These are phyloP conservation scores for Coemansia umbellata DNA, from an alignment of 192 early-diverging fungal species.

Conservation along the genomic window DNA sequence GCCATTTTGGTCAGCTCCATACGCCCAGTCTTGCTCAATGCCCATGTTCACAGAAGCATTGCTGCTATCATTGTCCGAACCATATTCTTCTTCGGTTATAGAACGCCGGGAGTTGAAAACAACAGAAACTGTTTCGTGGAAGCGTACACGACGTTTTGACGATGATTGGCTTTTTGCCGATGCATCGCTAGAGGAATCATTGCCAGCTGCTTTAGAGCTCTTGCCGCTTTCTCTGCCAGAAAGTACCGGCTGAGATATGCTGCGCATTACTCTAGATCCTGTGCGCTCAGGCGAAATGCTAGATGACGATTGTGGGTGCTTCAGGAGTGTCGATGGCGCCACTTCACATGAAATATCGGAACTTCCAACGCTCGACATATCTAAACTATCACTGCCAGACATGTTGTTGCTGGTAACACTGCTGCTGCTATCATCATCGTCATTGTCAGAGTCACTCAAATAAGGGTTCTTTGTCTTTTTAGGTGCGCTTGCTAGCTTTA, in stretches of 20 bases:
- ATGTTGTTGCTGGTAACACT: neutral
- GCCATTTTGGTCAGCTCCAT: no score
- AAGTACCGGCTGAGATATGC: slow-evolving; percentile 7
- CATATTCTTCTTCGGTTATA: slow-evolving; percentile 19
- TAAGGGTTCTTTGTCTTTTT: slow-evolving; percentile 34
- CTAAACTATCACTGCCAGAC: slow-evolving; percentile 9
- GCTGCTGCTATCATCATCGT: slow-evolving; percentile 2
- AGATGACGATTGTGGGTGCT: no score
- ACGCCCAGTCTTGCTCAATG: neutral
- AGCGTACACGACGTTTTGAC: slow-evolving; percentile 43
- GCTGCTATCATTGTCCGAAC: slow-evolving; percentile 47
- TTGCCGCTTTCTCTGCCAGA: neutral
- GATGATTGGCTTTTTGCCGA: slow-evolving; percentile 45
- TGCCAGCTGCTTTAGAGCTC: neutral
- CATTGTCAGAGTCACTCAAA: slow-evolving; percentile 34
- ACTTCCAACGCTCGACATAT: slow-evolving; percentile 16
- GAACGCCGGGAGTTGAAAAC: slow-evolving; percentile 37
- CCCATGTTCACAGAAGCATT: slow-evolving; percentile 23
- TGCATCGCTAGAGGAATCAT: slow-evolving; percentile 32
- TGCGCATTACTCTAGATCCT: neutral
- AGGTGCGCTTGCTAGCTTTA: slow-evolving; percentile 30
- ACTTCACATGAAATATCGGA: slow-evolving; percentile 23
- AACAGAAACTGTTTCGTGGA: slow-evolving; percentile 48
- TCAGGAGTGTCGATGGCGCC: neutral
- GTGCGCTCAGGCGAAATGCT: neutral